phyloP scores from a whole-genome alignment of 1,139 yeast species.

The Saccharomyces hybrid region DNA sequence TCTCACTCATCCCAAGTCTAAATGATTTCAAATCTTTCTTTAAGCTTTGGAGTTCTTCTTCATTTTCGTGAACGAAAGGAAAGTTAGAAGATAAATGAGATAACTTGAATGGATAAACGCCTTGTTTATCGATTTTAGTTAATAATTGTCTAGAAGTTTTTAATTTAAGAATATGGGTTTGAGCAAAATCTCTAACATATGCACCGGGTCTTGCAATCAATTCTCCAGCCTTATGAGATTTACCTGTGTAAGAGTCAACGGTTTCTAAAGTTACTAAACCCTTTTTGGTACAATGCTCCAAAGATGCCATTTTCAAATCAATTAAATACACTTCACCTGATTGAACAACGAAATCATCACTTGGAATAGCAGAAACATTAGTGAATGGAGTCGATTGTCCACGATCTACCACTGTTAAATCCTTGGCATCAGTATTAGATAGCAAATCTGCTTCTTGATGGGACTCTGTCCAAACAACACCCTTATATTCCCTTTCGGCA shows the following conservation, averaged over 20 bases:
- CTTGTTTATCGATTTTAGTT: slow-evolving; percentile 63
- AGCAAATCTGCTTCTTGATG: slow-evolving; percentile 64
- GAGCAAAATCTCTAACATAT: slow-evolving; percentile 78
- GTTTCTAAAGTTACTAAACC: slow-evolving; percentile 64
- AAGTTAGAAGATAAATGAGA: slow-evolving; percentile 53
- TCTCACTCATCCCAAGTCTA: slow-evolving; percentile 75
- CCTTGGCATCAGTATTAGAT: slow-evolving; percentile 36
- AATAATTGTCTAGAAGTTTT: slow-evolving; percentile 68
- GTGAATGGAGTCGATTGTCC: slow-evolving; percentile 27
- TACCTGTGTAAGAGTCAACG: slow-evolving; percentile 56
- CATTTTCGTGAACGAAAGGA: slow-evolving; percentile 43
- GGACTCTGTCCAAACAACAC: slow-evolving; percentile 84
- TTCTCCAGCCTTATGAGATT: slow-evolving; percentile 45
- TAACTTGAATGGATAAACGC: slow-evolving; percentile 89
- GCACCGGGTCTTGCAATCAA: slow-evolving; percentile 63
- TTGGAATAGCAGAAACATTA: slow-evolving; percentile 49
- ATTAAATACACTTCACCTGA: slow-evolving; percentile 85
- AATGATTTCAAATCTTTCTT: slow-evolving; percentile 49
- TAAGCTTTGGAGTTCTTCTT: slow-evolving; percentile 38
- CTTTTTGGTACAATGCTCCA: slow-evolving; percentile 45
- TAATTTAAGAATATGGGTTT: slow-evolving; percentile 67
- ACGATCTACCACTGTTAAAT: slow-evolving; percentile 37
- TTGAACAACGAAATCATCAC: slow-evolving; percentile 63
- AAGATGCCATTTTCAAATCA: slow-evolving; percentile 75
- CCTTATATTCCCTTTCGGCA: slow-evolving; percentile 86